Conservation (phyloP, 2,329 filamentous ascomycete genomes). For the Epichloe glyceriae region DNA sequence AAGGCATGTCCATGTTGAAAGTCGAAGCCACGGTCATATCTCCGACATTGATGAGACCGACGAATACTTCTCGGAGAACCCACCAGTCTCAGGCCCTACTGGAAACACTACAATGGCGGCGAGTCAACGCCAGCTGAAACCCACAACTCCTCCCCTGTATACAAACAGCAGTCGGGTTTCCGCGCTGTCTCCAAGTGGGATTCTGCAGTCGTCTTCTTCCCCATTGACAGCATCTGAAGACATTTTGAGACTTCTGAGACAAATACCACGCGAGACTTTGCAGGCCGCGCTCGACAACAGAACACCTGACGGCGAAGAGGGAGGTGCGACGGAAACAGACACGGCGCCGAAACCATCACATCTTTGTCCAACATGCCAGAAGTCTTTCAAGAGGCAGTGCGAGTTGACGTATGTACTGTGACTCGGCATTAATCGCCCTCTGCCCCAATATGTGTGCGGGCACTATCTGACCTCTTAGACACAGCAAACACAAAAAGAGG, state of each 20-base stretch:
- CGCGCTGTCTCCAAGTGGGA: background rate
- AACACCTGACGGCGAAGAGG: background rate
- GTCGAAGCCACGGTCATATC: background rate
- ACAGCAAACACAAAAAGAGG: slow-evolving; percentile 71
- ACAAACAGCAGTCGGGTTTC: background rate
- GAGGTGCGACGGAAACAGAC: slow-evolving; percentile 4
- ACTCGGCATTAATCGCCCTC: background rate
- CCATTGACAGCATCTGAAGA: background rate
- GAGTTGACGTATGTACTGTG: slow-evolving; percentile 39
- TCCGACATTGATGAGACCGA: background rate
- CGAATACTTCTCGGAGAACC: background rate
- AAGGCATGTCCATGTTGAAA: background rate
- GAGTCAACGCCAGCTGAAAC: background rate
- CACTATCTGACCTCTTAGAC: background rate
- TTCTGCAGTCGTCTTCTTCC: background rate
- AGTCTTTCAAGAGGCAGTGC: slow-evolving; percentile 35
- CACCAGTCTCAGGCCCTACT: background rate
- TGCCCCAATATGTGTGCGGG: background rate
- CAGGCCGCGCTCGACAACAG: background rate
- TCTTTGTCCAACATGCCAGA: slow-evolving; percentile 29
- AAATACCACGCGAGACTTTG: background rate
- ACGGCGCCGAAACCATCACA: background rate
- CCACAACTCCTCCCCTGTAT: background rate
- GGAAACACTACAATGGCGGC: background rate
- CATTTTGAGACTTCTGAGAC: background rate